Base-by-base conservation (phyloP, 306 rosid species). In the Vigna trinervia region DNA sequence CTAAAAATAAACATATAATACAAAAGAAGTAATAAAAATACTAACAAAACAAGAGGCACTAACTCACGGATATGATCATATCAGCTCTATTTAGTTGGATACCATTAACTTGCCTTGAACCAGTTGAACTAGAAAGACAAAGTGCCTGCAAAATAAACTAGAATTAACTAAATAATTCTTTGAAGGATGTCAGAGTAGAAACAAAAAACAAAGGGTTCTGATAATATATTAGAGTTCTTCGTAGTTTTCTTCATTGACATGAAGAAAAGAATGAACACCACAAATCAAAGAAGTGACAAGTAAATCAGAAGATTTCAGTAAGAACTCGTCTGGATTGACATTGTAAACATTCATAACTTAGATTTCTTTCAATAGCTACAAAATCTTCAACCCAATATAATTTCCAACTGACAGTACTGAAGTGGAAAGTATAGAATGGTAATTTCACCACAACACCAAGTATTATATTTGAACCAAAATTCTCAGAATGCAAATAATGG, bases 21-120 rank as follows among this genome's bases (percentile, higher is more conserved):
- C 3, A 19, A 32, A 71, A 74, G 50, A 58, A 58, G 53, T 28
- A 12, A 84, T 15, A 36, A 48, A 62, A 47, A 15, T 54, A 22
- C 36, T 41, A 69, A 70, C 12, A 36, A 76, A 79, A 45, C 61
- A 54, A 72, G 62, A 13, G 47, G 45, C 1, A 61, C 63, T 23
- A 36, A 85, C 97, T 82, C 85, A 94, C 98, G 39, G 96, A 80
- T 77, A 90, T 86, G 76, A 94, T 94, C 97, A 94, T 89, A 77
- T 86, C 91, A 73, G 98, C 98, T 85, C 91, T 92, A 77, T 88
- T 88, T 50, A 70, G 75, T 46, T 81, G 89, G 79, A 94, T 82
- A 78, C 98, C 98, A 77, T 92, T 94, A 58, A 88, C 88, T 63
- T 92, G 97, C 81, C 90, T 90, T 52, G 84, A 23, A 79, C 74